These are phyloP conservation scores for Neurospora discreta DNA, from an alignment of 495 filamentous ascomycete species.

Conservation along the genomic window DNA sequence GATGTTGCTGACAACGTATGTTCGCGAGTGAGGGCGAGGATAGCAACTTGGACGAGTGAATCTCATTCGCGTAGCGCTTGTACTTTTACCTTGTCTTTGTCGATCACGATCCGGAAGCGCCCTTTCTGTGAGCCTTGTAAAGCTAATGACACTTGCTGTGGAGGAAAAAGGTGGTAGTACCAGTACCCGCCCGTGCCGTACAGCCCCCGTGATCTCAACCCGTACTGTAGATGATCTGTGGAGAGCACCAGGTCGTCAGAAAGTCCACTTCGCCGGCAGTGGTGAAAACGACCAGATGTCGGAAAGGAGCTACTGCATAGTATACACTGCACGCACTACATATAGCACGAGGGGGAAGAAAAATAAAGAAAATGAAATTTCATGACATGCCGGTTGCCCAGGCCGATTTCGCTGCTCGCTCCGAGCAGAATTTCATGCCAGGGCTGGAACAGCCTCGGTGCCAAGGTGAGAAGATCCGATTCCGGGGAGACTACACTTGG, in stretches of 20 bases:
- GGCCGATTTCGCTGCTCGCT: neutral
- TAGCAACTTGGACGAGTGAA: neutral
- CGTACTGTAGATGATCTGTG: neutral
- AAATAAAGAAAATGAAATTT: neutral
- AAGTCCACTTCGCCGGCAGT: neutral
- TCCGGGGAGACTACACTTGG: neutral
- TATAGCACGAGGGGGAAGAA: neutral
- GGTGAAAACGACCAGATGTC: neutral
- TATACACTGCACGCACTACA: too few species aligned
- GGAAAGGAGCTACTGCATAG: neutral
- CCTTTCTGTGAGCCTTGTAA: neutral
- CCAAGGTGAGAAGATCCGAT: neutral
- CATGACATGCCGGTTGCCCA: neutral
- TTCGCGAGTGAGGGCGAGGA: neutral
- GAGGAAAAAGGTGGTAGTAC: neutral
- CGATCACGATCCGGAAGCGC: neutral
- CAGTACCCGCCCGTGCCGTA: neutral
- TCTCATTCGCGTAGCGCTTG: neutral
- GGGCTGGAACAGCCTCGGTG: neutral
- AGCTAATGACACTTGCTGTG: neutral
- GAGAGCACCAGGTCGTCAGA: neutral
- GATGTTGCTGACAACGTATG: neutral
- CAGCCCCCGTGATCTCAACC: neutral
- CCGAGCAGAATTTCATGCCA: neutral
- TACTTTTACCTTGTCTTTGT: neutral